phyloP scores from a whole-genome alignment of 2,329 filamentous ascomycete species.

The Arthrobotrys sphaeroides region DNA sequence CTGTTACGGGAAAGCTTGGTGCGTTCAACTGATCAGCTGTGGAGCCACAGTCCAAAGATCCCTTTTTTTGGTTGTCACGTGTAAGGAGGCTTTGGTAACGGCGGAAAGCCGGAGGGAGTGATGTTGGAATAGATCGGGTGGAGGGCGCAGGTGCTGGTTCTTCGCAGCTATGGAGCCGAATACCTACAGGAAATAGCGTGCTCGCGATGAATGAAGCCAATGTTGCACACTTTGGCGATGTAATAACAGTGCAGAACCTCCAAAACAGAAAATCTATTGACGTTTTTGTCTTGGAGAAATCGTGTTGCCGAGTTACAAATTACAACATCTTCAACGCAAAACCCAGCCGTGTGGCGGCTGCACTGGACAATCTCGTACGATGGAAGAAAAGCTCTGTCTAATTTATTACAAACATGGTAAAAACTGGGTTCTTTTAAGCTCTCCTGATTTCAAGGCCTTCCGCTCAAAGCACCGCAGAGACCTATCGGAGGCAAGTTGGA shows the following conservation, averaged over 20 bases:
- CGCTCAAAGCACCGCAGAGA: no score
- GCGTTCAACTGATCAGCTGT: background rate
- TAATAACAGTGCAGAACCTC: no score
- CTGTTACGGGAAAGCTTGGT: background rate
- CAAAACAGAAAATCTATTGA: constrained; percentile 4
- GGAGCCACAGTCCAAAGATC: background rate
- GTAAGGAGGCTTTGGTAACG: background rate
- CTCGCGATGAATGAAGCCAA: background rate
- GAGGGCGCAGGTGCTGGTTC: background rate
- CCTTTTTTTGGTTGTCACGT: background rate
- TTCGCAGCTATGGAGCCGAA: background rate
- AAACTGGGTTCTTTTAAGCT: no score
- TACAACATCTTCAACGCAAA: constrained; percentile 25
- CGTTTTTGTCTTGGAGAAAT: background rate
- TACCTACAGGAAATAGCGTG: background rate
- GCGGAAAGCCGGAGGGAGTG: background rate
- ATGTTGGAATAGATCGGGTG: background rate
- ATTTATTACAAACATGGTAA: no score
- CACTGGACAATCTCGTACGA: no score
- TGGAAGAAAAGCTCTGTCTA: no score
- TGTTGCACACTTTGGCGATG: background rate
- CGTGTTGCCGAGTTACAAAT: background rate
- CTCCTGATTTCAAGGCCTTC: no score
- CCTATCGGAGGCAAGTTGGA: no score
- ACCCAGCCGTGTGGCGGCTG: no score